A percentile compares a stretch with the other conserved stretches of the same genome.
phyloP scores from a whole-genome alignment of 352 stramenopile species.

The Stephanocyclus meneghinianus region DNA sequence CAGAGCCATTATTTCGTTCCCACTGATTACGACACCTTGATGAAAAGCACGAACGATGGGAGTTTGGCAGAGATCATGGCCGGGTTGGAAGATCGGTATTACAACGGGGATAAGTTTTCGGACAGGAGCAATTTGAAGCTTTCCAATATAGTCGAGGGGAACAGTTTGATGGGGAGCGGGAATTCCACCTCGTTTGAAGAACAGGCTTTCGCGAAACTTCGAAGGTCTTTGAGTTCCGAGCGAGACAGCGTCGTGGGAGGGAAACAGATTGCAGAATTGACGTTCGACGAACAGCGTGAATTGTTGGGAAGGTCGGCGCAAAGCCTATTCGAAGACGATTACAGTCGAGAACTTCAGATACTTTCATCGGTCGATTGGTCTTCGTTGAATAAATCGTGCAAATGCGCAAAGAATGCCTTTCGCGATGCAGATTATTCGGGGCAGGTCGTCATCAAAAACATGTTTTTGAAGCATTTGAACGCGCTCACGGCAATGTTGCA shows the following conservation, averaged over 20 bases:
- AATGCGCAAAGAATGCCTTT: slow-evolving; percentile 42
- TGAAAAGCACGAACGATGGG: slow-evolving; percentile 17
- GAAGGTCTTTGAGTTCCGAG: background rate
- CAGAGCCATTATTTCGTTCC: slow-evolving; percentile 1
- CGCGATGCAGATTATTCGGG: slow-evolving; percentile 35
- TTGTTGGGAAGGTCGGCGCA: slow-evolving; percentile 11
- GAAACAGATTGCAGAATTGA: slow-evolving; percentile 36
- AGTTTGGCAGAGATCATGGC: slow-evolving; percentile 20
- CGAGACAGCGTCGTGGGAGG: slow-evolving; percentile 45
- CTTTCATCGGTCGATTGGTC: slow-evolving; percentile 51
- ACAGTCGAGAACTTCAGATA: slow-evolving; percentile 8
- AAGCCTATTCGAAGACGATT: background rate
- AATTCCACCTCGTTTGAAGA: background rate
- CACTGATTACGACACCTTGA: slow-evolving; percentile 24
- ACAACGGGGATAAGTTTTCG: background rate
- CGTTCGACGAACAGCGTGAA: slow-evolving; percentile 31
- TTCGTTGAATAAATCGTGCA: slow-evolving; percentile 51
- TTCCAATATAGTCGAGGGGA: slow-evolving; percentile 5
- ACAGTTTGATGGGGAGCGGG: background rate
- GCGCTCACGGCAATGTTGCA: slow-evolving; percentile 27
- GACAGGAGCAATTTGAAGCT: background rate
- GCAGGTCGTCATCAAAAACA: slow-evolving; percentile 50
- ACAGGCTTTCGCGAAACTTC: background rate
- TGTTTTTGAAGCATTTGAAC: slow-evolving; percentile 44
- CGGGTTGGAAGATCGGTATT: slow-evolving; percentile 19